Percentiles rank a stretch among this genome's conserved stretches.
phyloP scores from a whole-genome alignment of 192 early-diverging fungal genomes.

The Fimicolochytrium jonesii region DNA sequence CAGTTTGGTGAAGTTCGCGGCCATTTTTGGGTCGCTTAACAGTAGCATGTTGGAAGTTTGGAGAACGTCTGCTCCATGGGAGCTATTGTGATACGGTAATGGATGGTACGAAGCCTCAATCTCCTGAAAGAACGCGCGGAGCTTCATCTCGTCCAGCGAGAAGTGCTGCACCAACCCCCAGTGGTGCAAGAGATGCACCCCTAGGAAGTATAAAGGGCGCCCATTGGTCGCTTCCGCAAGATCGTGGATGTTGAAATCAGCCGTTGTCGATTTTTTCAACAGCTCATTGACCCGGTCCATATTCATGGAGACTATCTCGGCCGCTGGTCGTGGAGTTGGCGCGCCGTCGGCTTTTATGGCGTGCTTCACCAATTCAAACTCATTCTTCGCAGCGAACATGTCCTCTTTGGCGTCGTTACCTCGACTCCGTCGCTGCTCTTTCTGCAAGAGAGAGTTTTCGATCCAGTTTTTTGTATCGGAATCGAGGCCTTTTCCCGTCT shows the following conservation, averaged over 20 bases:
- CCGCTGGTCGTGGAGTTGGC: neutral
- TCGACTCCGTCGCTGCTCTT: slow-evolving; percentile 16
- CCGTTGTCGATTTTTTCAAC: slow-evolving; percentile 27
- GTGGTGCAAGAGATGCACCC: slow-evolving; percentile 42
- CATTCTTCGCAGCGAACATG: slow-evolving; percentile 6
- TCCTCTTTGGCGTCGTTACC: slow-evolving; percentile 24
- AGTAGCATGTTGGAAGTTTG: slow-evolving; percentile 53
- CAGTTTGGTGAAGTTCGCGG: slow-evolving; percentile 45
- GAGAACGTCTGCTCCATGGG: slow-evolving; percentile 56
- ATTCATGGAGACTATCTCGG: slow-evolving; percentile 22
- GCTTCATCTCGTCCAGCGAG: slow-evolving; percentile 33
- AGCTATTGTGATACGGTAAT: slow-evolving; percentile 52
- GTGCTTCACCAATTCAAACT: neutral
- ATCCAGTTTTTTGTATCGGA: slow-evolving; percentile 53
- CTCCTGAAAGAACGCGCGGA: slow-evolving; percentile 37
- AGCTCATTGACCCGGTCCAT: slow-evolving; percentile 34
- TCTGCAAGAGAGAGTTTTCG: slow-evolving; percentile 45
- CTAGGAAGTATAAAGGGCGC: slow-evolving; percentile 43
- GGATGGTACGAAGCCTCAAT: slow-evolving; percentile 47
- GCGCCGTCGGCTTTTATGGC: neutral
- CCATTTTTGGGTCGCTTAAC: slow-evolving; percentile 40
- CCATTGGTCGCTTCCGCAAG: slow-evolving; percentile 47
- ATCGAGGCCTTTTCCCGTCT: slow-evolving; percentile 46
- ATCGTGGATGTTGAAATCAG: slow-evolving; percentile 51
- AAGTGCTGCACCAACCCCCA: slow-evolving; percentile 45